Base-by-base conservation (phyloP, 805 yeast genomes). In the Monosporozyma siamensis region DNA sequence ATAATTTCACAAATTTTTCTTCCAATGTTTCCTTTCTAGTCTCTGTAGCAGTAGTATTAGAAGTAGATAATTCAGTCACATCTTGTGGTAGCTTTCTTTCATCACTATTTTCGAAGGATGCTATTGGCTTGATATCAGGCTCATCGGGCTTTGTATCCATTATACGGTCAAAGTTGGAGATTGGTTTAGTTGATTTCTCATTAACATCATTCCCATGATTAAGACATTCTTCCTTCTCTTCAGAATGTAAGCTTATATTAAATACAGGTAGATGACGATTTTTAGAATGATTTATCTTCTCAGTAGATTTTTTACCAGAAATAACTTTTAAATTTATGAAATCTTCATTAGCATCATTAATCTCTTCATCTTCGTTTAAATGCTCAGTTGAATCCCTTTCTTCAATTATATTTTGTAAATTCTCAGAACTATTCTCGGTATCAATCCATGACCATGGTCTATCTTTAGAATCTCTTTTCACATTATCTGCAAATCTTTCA, bases 191-290 rank as follows among this genome's bases (percentile, higher is more conserved):
- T 6, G 25, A n/a, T n/a, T n/a, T n/a, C n/a, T n/a, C n/a, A n/a
- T n/a, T n/a, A n/a, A n/a, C n/a, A n/a, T n/a, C n/a, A n/a, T n/a
- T n/a, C n/a, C n/a, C n/a, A n/a, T n/a, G n/a, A n/a, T n/a, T n/a
- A n/a, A n/a, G n/a, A n/a, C n/a, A 9, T 14, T 6, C 26, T 21
- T 21, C 17, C 20, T 29, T 24, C n/a, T 18, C 22, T 30, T 21
- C 30, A 20, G 22, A 10, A 21, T 27, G 31, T 18, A 17, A 20
- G 21, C 18, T 42, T 6, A 27, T 10, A 10, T 18, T 39, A n/a
- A 49, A 41, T 10, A 56, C 47, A 25, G 60, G 60, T 14, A 44
- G 40, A 41, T 66, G 69, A 45, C 68, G 59, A 43, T 64, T 63
- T 42, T 67, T 58, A 3, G 67, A 52, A 43, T 65, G 69, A 41